These are phyloP conservation scores for Homolaphlyctis polyrhiza DNA, from an alignment of 371 early-diverging fungal species.

Conservation along the genomic window DNA sequence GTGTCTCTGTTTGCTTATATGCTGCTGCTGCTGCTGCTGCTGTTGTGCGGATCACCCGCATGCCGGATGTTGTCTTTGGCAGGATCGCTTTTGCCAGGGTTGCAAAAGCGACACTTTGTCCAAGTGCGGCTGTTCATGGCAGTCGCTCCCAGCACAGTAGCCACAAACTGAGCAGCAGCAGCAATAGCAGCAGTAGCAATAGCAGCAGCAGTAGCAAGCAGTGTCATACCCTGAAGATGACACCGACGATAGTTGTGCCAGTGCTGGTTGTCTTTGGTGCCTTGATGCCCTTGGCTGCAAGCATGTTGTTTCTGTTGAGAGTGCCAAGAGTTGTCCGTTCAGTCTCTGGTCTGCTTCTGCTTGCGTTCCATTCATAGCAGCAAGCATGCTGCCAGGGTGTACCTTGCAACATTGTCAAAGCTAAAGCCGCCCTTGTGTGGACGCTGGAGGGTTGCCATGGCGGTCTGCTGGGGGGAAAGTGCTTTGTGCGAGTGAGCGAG, in stretches of 20 bases:
- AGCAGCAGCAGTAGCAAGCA: neutral
- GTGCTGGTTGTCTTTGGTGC: slow-evolving; percentile 92
- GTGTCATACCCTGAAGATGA: slow-evolving; percentile 73
- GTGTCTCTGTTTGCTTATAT: too few relatives aligned
- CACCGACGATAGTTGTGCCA: slow-evolving; percentile 97
- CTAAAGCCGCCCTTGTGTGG: slow-evolving; percentile 58
- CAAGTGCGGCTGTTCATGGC: too few relatives aligned
- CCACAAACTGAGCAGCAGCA: too few relatives aligned
- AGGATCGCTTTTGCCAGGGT: too few relatives aligned
- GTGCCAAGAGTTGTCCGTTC: neutral
- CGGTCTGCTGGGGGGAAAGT: too few relatives aligned
- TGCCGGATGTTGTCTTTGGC: too few relatives aligned
- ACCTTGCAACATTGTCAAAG: slow-evolving; percentile 78
- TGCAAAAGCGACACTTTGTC: too few relatives aligned
- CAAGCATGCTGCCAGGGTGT: slow-evolving; percentile 3
- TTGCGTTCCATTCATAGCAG: neutral
- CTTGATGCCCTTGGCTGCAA: slow-evolving; percentile 72
- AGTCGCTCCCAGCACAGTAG: too few relatives aligned
- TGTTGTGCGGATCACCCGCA: too few relatives aligned
- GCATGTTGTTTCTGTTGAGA: slow-evolving; percentile 54
- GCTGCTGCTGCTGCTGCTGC: too few relatives aligned
- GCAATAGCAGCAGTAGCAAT: too few relatives aligned
- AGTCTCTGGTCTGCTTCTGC: neutral
- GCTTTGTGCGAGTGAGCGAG: too few relatives aligned
- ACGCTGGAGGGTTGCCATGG: neutral